A percentile compares a stretch with the other conserved stretches of the same genome.
phyloP scores from a whole-genome alignment of 163 green algal genomes.

The Chlorella variabilis region DNA sequence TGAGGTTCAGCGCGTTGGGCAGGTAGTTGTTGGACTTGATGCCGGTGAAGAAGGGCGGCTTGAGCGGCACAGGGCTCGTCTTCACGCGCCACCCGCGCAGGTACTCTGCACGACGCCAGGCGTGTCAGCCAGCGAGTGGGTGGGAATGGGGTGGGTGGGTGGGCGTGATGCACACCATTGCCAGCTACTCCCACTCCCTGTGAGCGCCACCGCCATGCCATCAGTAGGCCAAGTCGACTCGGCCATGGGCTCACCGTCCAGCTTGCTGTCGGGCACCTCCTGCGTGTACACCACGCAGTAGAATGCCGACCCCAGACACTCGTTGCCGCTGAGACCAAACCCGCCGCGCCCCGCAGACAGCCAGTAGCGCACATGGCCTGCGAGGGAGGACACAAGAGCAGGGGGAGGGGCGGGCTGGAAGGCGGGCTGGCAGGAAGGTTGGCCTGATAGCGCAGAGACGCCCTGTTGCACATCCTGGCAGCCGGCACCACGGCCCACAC shows the following conservation, averaged over 20 bases:
- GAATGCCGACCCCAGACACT: conserved; percentile 63
- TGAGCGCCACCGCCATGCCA: too few species aligned
- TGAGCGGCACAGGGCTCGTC: conserved; percentile 68
- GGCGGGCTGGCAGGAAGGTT: not conserved
- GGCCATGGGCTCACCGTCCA: conserved; percentile 30
- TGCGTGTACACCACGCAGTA: conserved; percentile 71
- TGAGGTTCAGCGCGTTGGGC: conserved; percentile 66
- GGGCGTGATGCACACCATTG: not conserved
- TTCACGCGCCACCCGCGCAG: conserved; percentile 61
- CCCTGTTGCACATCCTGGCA: too few species aligned
- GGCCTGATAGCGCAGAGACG: not conserved
- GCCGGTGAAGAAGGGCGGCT: conserved; percentile 60
- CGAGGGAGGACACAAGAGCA: not conserved
- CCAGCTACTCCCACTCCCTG: too few species aligned
- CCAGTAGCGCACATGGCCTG: conserved; percentile 86
- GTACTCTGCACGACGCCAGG: conserved; percentile 28
- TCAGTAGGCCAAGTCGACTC: too few species aligned
- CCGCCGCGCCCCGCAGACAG: conserved; percentile 77
- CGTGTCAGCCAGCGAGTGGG: not conserved
- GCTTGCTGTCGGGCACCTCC: conserved; percentile 8
- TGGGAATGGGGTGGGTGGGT: not conserved
- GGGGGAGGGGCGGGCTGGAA: not conserved
- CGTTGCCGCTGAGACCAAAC: conserved; percentile 68
- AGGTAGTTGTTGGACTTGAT: conserved; percentile 85
- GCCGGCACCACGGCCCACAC: too few species aligned